Base-by-base conservation (phyloP, 2,329 filamentous ascomycete genomes). In the Diaporthe sp. region DNA sequence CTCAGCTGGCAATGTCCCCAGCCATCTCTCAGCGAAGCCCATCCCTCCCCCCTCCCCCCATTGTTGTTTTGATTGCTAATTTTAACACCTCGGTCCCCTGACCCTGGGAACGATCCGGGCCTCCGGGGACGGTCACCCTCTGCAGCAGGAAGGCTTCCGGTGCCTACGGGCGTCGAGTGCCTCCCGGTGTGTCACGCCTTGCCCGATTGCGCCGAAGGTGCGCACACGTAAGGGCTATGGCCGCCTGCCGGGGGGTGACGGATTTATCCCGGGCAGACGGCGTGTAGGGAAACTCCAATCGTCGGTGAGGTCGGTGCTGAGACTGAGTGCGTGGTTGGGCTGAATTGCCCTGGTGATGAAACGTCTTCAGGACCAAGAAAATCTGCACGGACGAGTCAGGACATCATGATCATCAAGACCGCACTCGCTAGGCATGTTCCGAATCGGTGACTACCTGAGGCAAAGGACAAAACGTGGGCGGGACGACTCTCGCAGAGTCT, bases 331-430 rank as follows among this genome's bases (percentile, higher is more conserved):
- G 42, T 59, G 35, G 35, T 53, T 63, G 27, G 70, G 50, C 44
- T 53, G 70, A 37, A 53, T 30, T 27, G 58, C 42, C 35, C 56
- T 25, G 58, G 39, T 53, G 56, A 71, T 63, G 72, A 73, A 71
- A 71, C 72, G 42, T 56, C 47, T 30, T 51, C 25, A 32, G 32
- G 44, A 10, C 32, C 35, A 53, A 35, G 56, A 32, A 63, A 42
- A 63, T 53, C 56, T 55, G 73, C 71, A 73, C 65, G 42, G 71
- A 73, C 71, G 73, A 73, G 73, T 75, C 73, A 75, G 73, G 56
- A 70, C 73, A 58, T 63, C 19, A 12, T 65, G 39, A 65, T 37
- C 71, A 42, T 30, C 68, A 42, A 35, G 50, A 51, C 69, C 35
- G 71, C 71, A 73, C 51, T 72, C 70, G 73, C 63, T 65, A 73